Base-by-base conservation (phyloP, 2,329 filamentous ascomycete genomes). In the Beauveria sp. region DNA sequence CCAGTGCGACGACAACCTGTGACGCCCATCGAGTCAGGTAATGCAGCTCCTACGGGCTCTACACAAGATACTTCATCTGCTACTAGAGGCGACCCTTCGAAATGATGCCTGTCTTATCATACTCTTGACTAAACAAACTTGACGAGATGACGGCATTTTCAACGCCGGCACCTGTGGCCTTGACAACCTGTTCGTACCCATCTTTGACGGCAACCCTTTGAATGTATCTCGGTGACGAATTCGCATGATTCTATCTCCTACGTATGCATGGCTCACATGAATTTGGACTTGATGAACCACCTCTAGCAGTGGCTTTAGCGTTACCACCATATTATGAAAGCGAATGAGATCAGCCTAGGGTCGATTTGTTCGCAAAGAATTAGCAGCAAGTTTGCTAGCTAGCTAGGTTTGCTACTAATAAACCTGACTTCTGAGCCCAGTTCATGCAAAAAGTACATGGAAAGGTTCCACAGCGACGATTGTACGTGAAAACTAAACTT, bases 1-100 rank as follows among this genome's bases (percentile, higher is more conserved):
- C 63, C 62, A 8, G 60, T 64, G 18, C 51, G 60, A 46, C 64
- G 55, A 51, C 44, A 44, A 24, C 43, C 57, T 47, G 40, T 48
- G 18, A 20, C 6, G 24, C 47, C 47, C 18, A 22, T 8, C 37
- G 48, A 59, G 12, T 18, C 57, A 14, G 20, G 28, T 30, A 41
- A 20, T 37, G 18, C 57, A 46, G 40, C 20, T 46, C 14, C 30
- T 14, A 16, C 40, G 14, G 50, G 14, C 10, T 47, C 57, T 53
- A 41, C n/a, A 5, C n/a, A 41, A 18, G 28, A 34, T 10, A 40
- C 10, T 3, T 37, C 57, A 16, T 20, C 46, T 12, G 48, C 26
- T 14, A 37, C 6, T 6, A 59, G 37, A 28, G 56, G 47, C 37
- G 46, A 43, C 9, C 9, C 26, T 30, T 6, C 20, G 4, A 52